Conservation (phyloP, 805 yeast species). For the Candida takata region DNA sequence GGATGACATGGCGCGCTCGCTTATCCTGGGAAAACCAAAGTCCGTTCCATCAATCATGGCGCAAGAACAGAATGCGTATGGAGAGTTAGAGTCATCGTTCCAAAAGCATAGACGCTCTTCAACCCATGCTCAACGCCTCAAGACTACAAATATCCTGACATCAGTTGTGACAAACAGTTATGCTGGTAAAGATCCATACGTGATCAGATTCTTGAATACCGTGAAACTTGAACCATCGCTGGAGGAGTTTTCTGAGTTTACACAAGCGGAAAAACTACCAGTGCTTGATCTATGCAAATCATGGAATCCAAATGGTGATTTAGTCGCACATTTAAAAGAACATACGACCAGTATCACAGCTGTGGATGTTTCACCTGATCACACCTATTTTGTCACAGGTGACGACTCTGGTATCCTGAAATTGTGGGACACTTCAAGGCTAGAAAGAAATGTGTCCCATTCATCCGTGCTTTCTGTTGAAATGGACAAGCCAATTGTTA, state of each 20-base stretch:
- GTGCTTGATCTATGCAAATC: constrained; percentile 13
- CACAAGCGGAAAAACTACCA: constrained; percentile 23
- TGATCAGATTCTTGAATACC: constrained; percentile 46
- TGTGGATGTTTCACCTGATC: constrained; percentile 52
- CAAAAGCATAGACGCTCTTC: constrained; percentile 11
- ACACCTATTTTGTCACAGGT: constrained; percentile 66
- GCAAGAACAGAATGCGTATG: constrained; percentile 35
- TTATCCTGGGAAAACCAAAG: constrained; percentile 29
- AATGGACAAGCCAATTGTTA: constrained; percentile 42
- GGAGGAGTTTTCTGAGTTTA: constrained; percentile 64
- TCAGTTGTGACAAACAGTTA: constrained; percentile 48
- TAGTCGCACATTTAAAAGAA: constrained; percentile 60
- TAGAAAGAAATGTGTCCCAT: constrained; percentile 55
- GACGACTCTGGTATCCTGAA: constrained; percentile 67
- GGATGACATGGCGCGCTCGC: constrained; percentile 24
- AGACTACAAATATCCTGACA: constrained; percentile 9
- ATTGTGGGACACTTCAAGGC: constrained; percentile 67
- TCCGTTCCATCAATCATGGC: constrained; percentile 34
- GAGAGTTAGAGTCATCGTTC: constrained; percentile 33
- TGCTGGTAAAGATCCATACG: constrained; percentile 58
- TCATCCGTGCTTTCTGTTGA: constrained; percentile 41
- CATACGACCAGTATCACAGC: constrained; percentile 54
- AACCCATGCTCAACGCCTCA: constrained; percentile 8
- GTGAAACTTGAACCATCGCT: constrained; percentile 50
- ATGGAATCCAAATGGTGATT: constrained; percentile 39